Percentiles rank a stretch among this genome's conserved stretches.
Conservation (phyloP, 1,139 yeast genomes). For the Diutina sp. region DNA sequence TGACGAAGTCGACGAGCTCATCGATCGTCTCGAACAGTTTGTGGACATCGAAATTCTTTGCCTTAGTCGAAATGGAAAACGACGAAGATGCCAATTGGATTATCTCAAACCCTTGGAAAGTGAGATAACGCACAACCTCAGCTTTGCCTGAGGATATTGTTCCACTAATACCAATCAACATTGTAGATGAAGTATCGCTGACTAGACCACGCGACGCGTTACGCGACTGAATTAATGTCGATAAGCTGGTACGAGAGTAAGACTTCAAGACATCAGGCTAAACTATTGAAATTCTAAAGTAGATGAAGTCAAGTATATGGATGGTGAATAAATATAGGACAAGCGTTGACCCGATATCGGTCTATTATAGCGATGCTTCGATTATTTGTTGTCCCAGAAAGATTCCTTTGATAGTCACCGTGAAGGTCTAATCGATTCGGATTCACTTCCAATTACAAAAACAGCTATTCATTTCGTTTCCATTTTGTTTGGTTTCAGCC, state of each 20-base stretch:
- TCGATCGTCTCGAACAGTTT: slow-evolving; percentile 20
- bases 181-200: slow-evolving; percentile 10
- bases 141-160: slow-evolving; percentile 58
- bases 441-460: too few species aligned
- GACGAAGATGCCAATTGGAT: slow-evolving; percentile 8
- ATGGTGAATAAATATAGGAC: too few species aligned
- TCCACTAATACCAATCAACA: slow-evolving; percentile 74
- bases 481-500: not conserved
- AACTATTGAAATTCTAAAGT: too few species aligned
- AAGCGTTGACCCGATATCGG: too few species aligned
- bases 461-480: too few species aligned
- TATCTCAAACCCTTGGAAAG: slow-evolving; percentile 42
- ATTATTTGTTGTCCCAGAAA: too few species aligned
- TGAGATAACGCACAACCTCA: slow-evolving; percentile 48
- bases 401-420: too few species aligned
- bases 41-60: not conserved
- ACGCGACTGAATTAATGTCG: not conserved
- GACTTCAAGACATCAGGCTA: too few species aligned
- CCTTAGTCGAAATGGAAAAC: not conserved
- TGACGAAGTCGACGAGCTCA: slow-evolving; percentile 47
- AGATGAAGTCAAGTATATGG: too few species aligned
- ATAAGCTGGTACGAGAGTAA: not conserved
- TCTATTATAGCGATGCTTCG: too few species aligned
- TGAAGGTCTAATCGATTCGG: too few species aligned
- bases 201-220: not conserved